Conservation (phyloP, 352 stramenopile genomes). For the Phytopythium sindhum region DNA sequence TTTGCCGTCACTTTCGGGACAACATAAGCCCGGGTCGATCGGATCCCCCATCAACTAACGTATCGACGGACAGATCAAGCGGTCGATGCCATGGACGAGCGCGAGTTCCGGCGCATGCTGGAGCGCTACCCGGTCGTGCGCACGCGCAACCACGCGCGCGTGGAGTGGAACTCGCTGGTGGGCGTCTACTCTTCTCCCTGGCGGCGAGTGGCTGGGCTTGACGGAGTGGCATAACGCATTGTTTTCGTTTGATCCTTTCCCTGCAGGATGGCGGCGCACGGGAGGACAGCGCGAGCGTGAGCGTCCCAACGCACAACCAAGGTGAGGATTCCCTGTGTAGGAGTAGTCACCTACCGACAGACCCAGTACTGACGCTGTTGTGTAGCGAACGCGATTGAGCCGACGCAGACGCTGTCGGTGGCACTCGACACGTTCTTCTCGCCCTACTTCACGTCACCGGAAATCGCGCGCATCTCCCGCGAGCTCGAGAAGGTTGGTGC, state of each 20-base stretch:
- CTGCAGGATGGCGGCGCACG: constrained; percentile 23
- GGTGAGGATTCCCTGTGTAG: background rate
- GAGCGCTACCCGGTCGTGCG: constrained; percentile 76
- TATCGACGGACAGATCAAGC: background rate
- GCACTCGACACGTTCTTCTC: constrained; percentile 64
- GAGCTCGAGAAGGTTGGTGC: constrained; percentile 55
- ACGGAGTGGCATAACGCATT: background rate
- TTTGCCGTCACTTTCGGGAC: background rate
- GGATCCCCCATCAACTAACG: background rate
- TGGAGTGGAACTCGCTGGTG: constrained; percentile 80
- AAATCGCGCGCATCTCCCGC: constrained; percentile 54
- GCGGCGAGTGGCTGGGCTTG: background rate
- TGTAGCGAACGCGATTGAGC: constrained; percentile 25
- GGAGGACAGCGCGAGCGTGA: constrained; percentile 9
- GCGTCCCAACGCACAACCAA: constrained; percentile 3
- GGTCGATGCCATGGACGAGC: constrained; percentile 54
- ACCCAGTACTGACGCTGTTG: background rate
- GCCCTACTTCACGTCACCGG: constrained; percentile 55
- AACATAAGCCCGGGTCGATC: background rate
- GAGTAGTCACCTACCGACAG: background rate
- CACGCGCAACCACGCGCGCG: constrained; percentile 71
- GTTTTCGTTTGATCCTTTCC: background rate
- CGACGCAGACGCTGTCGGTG: constrained; percentile 36
- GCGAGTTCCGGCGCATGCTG: constrained; percentile 63
- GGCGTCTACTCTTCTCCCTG: background rate